These are phyloP conservation scores for Cryptococcus wingfieldii DNA, from an alignment of 1,284 basidiomycete species.

Conservation along the genomic window DNA sequence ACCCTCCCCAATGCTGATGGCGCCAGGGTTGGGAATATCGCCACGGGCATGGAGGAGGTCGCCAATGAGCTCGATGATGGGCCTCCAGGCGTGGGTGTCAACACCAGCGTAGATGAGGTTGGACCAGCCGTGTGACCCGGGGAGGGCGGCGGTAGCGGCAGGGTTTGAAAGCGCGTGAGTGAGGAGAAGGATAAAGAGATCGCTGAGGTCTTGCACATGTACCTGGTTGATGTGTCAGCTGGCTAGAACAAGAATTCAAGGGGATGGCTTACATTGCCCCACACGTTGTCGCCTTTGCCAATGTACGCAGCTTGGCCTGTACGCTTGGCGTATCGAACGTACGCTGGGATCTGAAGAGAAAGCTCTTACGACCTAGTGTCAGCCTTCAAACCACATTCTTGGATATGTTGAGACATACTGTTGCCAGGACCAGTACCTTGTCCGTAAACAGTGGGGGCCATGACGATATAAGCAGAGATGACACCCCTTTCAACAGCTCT, in stretches of 20 bases:
- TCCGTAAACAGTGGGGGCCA: conserved; percentile 18
- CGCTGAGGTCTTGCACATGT: conserved; percentile 17
- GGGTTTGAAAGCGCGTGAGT: conserved; percentile 6
- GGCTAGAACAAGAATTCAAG: background rate
- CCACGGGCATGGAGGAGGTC: conserved; percentile 14
- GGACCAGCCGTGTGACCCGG: conserved; percentile 17
- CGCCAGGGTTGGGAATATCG: conserved; percentile 10
- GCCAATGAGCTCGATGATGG: conserved; percentile 14
- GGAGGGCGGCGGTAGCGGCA: conserved; percentile 1
- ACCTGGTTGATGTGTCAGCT: conserved; percentile 3
- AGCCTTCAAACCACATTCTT: background rate
- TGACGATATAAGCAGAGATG: conserved; percentile 19
- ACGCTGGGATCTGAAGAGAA: conserved; percentile 18
- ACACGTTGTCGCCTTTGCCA: conserved; percentile 20
- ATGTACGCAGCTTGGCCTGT: conserved; percentile 18
- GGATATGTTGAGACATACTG: conserved; percentile 5
- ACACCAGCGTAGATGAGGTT: conserved; percentile 21
- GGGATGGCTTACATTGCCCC: conserved; percentile 14
- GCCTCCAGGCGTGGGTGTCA: conserved; percentile 16
- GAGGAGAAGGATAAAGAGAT: conserved; percentile 11
- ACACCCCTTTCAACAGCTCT: conserved; percentile 11
- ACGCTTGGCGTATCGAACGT: conserved; percentile 16
- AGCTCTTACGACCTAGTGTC: conserved; percentile 5
- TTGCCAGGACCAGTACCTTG: conserved; percentile 17
- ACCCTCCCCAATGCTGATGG: conserved; percentile 11